Evolutionary conservation across 257 asterid species (phyloP).

Genomic region (Solanum dulcamara): DNA sequence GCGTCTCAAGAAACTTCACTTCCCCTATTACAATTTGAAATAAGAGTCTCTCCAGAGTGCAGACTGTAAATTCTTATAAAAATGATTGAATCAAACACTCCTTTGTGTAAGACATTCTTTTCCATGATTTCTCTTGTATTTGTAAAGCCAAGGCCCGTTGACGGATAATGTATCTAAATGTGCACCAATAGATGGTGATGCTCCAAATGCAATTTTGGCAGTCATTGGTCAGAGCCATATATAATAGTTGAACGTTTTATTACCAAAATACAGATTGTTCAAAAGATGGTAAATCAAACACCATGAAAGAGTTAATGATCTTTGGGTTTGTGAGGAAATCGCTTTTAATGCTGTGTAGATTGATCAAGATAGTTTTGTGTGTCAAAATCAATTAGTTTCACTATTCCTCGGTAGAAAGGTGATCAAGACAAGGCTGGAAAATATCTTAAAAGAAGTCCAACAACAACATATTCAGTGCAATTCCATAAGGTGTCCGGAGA

Average conservation of each 20-base stretch:
- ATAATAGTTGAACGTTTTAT: neutral
- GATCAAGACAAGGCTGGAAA: neutral
- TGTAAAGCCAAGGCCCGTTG: neutral
- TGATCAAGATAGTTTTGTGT: neutral
- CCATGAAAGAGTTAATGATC: neutral
- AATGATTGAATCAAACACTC: neutral
- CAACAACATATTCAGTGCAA: neutral
- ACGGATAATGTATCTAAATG: neutral
- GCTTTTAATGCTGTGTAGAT: neutral
- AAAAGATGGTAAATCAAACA: neutral
- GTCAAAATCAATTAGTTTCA: neutral
- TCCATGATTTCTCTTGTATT: neutral
- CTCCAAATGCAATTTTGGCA: neutral
- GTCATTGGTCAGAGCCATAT: neutral
- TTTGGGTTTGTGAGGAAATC: neutral
- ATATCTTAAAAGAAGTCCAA: neutral
- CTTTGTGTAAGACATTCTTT: neutral
- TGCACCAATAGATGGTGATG: neutral
- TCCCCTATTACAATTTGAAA: neutral
- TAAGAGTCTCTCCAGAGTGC: neutral
- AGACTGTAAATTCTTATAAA: neutral
- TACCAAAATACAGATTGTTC: neutral
- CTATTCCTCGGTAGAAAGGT: neutral
- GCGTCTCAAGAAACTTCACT: neutral
- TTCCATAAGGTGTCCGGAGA: too few species aligned